Base-by-base conservation (phyloP, 1,139 yeast genomes). In the Pichiaceae sp. region DNA sequence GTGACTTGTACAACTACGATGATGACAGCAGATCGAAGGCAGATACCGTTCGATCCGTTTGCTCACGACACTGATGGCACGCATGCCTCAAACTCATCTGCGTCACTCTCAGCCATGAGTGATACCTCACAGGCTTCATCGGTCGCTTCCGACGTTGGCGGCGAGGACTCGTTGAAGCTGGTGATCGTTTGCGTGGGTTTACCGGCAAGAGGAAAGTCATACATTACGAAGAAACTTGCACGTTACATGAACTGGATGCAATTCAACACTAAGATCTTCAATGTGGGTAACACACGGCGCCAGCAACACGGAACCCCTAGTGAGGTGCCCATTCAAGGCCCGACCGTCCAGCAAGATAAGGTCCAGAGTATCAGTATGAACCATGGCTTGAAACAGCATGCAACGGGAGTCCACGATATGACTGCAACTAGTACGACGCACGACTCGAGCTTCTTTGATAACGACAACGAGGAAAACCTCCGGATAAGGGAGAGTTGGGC, bases 121-220 rank as follows among this genome's bases (percentile, higher is more conserved):
- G 17, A n/a, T 8, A 20, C 30, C 15, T 18, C 31, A 8, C 28
- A 12, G 28, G 8, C 31, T 18, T 33, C 36, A 4, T 20, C 36
- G 4, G 9, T 17, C 16, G 16, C 32, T 9, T 29, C 36, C 7
- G 32, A 34, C 8, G 20, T 34, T 11, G 27, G 29, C 8, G 18
- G 26, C 9, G 50, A 42, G 38, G 57, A 53, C 38, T 45, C 46
- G 3, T 33, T 56, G 30, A 56, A 55, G 42, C 45, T 91, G 43
- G 95, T 89, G 17, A 86, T 91, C 47, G 94, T 91, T 21, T 86
- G 89, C 94, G 96, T 87, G 4, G 96, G 96, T 0, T 63, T 87
- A 35, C 96, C 96, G 0, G 96, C 96, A 0, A 68, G 96, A 37
- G 96, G 96, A 4, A 89, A 89, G 59, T 81, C 94, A 6, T 89